Evolutionary conservation across 2,329 filamentous ascomycete species (phyloP).

Genomic region (Hawksworthiomyces lignivorus): DNA sequence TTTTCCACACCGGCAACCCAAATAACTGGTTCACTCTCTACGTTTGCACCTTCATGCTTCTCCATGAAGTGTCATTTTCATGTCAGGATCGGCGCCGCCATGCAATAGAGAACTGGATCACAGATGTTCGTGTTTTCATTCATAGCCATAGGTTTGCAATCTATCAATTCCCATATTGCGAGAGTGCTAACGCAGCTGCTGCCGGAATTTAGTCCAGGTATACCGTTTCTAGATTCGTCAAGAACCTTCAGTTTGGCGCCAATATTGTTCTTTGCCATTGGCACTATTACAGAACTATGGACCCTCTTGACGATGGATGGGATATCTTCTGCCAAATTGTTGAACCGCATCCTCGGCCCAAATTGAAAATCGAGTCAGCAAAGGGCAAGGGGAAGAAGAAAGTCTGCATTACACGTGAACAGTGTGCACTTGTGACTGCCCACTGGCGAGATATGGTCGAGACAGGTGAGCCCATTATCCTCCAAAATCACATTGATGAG

Average conservation of each 20-base stretch:
- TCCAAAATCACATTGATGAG: too few species aligned
- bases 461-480: constrained; percentile 14
- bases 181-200: too few species aligned
- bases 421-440: constrained; percentile 26
- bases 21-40: constrained; percentile 30
- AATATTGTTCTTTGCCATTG: constrained; percentile 40
- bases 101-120: constrained; percentile 27
- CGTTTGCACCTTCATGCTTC: constrained; percentile 32
- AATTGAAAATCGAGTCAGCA: constrained; percentile 17
- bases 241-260: constrained; percentile 36
- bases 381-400: constrained; percentile 20
- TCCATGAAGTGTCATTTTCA: constrained; percentile 33
- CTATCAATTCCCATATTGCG: too few species aligned
- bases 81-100: constrained; percentile 35
- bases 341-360: background rate
- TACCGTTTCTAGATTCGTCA: constrained; percentile 32
- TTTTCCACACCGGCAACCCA: constrained; percentile 27
- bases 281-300: constrained; percentile 40
- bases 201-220: constrained; percentile 23
- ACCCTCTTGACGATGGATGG: constrained; percentile 23
- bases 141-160: too few species aligned
- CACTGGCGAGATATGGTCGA: constrained; percentile 21
- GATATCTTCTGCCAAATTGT: constrained; percentile 17
- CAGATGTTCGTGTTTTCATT: constrained; percentile 9
- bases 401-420: constrained; percentile 16